Base-by-base conservation (phyloP, 805 yeast genomes). In the Suhomyces tanzawaensis region DNA sequence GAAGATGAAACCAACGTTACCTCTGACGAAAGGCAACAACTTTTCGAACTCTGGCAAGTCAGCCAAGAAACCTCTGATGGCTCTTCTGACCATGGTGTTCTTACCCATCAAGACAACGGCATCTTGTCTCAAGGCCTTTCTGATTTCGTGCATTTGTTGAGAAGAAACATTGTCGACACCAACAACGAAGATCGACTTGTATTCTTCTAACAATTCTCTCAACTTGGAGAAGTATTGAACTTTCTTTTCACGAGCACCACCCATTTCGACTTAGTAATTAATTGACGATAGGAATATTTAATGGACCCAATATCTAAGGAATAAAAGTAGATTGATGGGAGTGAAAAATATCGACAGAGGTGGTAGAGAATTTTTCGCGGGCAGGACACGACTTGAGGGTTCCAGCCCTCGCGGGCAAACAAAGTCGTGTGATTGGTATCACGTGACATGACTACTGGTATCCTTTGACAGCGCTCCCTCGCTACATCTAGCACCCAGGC, bases 81-180 rank as follows among this genome's bases (percentile, higher is more conserved):
- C 99, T 79, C 98, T 89, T 81, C 99, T 88, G 57, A 93, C 96
- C 98, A 93, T 91, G 82, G 99, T 93, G 96, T 93, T 93, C 86
- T 93, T 93, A 80, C 99, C 99, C 99, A 93, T 93, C 66, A 93
- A 78, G 57, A 93, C 90, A 58, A 86, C 93, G 65, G 93, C 99
- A 47, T 81, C 85, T 57, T 88, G 86, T 79, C 99, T 89, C 66
- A 93, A 83, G 54, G 88, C 74, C 81, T 85, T 89, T 85, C 99
- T 89, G 79, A 89, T 81, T 82, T 93, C 95, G 79, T 93, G 99
- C 96, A 93, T 90, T 79, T 93, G 99, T 81, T 93, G 99, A 60
- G 99, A 93, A 56, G 98, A 87, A 69, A 93, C 99, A 81, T 93
- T 93, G 80, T 93, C 99, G 62, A 93, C 97, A 76, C 98, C 98